Percentiles rank a stretch among this genome's conserved stretches.
These are phyloP conservation scores for Colletotrichum spaethianum DNA, from an alignment of 2,329 filamentous ascomycete species.

Conservation along the genomic window DNA sequence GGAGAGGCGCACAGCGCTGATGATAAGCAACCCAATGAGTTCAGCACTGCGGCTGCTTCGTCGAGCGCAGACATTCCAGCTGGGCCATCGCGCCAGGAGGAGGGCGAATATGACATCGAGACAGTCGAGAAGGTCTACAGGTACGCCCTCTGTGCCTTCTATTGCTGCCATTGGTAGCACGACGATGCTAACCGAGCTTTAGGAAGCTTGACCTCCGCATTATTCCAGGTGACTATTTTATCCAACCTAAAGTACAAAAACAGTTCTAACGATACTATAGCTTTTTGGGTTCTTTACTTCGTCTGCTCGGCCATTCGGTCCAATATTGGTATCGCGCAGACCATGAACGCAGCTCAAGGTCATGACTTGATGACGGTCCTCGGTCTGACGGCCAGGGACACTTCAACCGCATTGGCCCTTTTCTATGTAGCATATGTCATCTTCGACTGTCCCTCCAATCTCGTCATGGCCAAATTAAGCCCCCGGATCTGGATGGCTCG, in stretches of 20 bases:
- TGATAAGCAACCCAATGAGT: constrained; percentile 46
- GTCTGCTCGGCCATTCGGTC: constrained; percentile 92
- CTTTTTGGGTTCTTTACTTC: constrained; percentile 93
- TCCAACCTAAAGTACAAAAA: background rate
- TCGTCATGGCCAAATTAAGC: constrained; percentile 88
- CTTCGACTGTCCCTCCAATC: constrained; percentile 90
- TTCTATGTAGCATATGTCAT: constrained; percentile 95
- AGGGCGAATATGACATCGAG: constrained; percentile 62
- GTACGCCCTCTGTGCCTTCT: constrained; percentile 42
- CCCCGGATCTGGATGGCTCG: constrained; percentile 93
- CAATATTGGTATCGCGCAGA: constrained; percentile 94
- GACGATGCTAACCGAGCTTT: constrained; percentile 5
- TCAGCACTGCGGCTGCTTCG: constrained; percentile 25
- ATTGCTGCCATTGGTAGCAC: background rate
- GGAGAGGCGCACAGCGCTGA: constrained; percentile 50
- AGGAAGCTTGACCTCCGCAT: constrained; percentile 72
- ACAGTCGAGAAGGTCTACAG: constrained; percentile 69
- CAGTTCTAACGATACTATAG: constrained; percentile 52
- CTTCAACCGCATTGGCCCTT: constrained; percentile 86
- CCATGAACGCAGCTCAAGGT: constrained; percentile 81
- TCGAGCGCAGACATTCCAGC: background rate
- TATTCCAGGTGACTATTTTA: constrained; percentile 64
- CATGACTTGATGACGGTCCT: constrained; percentile 85
- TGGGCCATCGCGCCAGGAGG: constrained; percentile 39
- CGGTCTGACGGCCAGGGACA: constrained; percentile 79